phyloP scores from a whole-genome alignment of 1,284 basidiomycete genomes.

The Rhodofomes roseus region DNA sequence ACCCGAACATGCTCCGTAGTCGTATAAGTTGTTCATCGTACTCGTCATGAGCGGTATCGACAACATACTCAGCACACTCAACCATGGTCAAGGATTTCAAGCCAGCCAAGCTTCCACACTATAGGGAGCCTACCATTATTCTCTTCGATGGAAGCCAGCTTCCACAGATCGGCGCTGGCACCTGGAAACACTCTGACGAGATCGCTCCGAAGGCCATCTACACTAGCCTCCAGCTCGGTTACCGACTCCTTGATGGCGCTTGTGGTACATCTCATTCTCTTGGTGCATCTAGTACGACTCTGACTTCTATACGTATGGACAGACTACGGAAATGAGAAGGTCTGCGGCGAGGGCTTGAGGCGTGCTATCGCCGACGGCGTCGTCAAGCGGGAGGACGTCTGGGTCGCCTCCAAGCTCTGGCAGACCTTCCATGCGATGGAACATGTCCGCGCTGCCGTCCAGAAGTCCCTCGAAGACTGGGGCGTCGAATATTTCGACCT shows the following conservation, averaged over 20 bases:
- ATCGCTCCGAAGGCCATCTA: constrained; percentile 32
- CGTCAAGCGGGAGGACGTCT: constrained; percentile 38
- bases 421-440: constrained; percentile 25
- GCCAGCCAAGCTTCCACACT: background rate
- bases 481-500: constrained; percentile 25
- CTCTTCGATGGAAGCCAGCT: background rate
- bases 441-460: constrained; percentile 19
- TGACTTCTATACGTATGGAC: background rate
- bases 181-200: constrained; percentile 24
- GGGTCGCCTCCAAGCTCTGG: constrained; percentile 26
- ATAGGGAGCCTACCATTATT: background rate
- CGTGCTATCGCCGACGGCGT: constrained; percentile 36
- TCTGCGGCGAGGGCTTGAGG: constrained; percentile 34
- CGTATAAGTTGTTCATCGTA: background rate
- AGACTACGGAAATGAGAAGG: constrained; percentile 39
- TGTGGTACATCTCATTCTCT: constrained; percentile 13
- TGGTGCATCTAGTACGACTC: background rate
- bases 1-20: background rate
- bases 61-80: background rate
- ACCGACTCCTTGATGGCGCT: constrained; percentile 39
- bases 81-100: background rate
- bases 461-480: constrained; percentile 23
- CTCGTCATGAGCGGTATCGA: background rate
- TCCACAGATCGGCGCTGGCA: constrained; percentile 24
- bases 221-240: constrained; percentile 31